Evolutionary conservation across 2,329 filamentous ascomycete species (phyloP), one percentile per base, ranked within the genome.

Genomic region (Neofusicoccum ribis): DNA sequence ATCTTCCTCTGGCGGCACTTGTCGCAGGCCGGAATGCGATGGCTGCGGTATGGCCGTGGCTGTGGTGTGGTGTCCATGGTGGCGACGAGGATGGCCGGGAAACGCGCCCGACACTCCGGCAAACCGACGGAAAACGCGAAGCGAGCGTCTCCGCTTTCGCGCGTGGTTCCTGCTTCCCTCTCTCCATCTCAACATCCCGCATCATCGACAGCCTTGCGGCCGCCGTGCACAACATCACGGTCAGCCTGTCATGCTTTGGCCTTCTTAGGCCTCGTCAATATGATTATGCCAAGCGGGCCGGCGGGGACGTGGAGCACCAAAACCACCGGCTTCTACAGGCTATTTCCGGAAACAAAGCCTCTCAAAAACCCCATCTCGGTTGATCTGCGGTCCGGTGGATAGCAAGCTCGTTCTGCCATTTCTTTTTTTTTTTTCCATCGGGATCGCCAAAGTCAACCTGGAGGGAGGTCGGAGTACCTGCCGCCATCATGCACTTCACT

Each of bases 21-120:
- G 23, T 72, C 75, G 68, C 78, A 80, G 41, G 78, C 78, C n/a
- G 78, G 78, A 17, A 79, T 73, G 67, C 77, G 77, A 69, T 80
- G 78, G 31, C 77, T 80, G 46, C 78, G 77, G 67, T 80, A 80
- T 20, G 78, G 78, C 65, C 79, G 71, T 65, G 71, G 74, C 64
- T 76, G 75, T 23, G 15, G 50, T 20, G 61, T 23, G 56, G n/a
- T 37, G 31, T 47, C 7, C 41, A 47, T 60, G 27, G 6, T 34
- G 41, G 27, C 3, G 17, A 15, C 12, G 54, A 59, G 23, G 39
- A 58, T 15, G 17, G 11, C 51, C 51, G 49, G 49, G 34, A 27
- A 54, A 39, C 36, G 36, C 31, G 23, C 15, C 36, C 9, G 9
- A 20, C 11, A 54, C 39, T 41, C n/a, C 34, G 27, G 47, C 12